These are phyloP conservation scores for Globisporangium echinulatum DNA, from an alignment of 352 stramenopile species.

Conservation along the genomic window DNA sequence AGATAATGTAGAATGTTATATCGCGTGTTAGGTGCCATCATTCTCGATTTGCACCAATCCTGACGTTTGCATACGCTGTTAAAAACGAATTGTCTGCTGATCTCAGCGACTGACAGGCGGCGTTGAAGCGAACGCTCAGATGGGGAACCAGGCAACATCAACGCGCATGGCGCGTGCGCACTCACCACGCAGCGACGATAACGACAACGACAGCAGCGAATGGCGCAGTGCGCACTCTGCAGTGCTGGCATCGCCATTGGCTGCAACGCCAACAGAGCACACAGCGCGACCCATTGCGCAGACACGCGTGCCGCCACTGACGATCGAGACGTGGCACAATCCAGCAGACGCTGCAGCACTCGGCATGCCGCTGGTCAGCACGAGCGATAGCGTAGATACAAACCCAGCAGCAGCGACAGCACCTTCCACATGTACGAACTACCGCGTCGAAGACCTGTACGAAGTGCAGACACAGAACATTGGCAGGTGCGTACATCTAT, in stretches of 20 bases:
- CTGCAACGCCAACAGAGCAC: not conserved
- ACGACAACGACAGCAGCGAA: not conserved
- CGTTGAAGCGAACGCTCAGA: not conserved
- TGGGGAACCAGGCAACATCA: not conserved
- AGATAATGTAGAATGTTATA: too few relatives aligned
- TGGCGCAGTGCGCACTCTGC: not conserved
- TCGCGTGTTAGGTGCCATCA: too few relatives aligned
- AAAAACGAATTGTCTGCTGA: too few relatives aligned
- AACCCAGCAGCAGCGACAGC: not conserved
- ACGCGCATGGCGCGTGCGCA: not conserved
- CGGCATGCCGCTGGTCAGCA: not conserved
- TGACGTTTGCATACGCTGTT: too few relatives aligned
- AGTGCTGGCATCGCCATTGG: not conserved
- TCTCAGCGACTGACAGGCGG: too few relatives aligned
- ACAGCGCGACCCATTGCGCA: not conserved
- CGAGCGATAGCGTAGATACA: not conserved
- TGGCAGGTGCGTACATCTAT: conserved; percentile 24
- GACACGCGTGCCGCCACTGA: not conserved
- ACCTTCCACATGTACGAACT: conserved; percentile 7
- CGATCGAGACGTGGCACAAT: conserved; percentile 7
- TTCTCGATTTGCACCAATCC: too few relatives aligned
- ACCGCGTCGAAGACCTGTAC: conserved; percentile 51
- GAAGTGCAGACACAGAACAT: conserved; percentile 42
- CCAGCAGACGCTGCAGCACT: not conserved
- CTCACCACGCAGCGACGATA: not conserved